Base-by-base conservation (phyloP, 192 early-diverging fungal genomes). In the Backusella circina region DNA sequence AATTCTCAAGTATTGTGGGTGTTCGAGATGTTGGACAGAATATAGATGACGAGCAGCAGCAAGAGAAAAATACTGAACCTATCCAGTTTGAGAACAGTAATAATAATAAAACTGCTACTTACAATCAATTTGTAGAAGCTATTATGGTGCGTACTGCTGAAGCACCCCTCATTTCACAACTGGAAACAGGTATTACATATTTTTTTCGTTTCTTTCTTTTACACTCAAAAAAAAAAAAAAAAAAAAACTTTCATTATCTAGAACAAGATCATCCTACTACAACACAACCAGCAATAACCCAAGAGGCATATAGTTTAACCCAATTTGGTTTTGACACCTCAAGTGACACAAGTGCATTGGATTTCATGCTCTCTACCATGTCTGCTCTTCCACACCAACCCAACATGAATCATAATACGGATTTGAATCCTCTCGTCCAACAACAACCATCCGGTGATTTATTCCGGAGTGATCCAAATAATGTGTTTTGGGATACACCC, bases 271-370 rank as follows among this genome's bases (percentile, higher is more conserved):
- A 57, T 12, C 9, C 54, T 3, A 12, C 13, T 2, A 23, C 54
- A 26, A 28, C 10, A 3, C 23, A 61, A 26, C 54, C 54, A 61
- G n/a, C 54, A 10, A 61, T 61, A 12, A 61, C 18, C 12, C 54
- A 61, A 28, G 54, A 61, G 7, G 54, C 54, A 61, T 61, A 28
- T 3, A 61, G 54, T 61, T 61, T 61, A 61, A 26, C 54, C 1
- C 54, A 61, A 61, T 61, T 61, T 61, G 54, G 54, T 61, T 61
- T 61, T 61, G 54, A 61, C n/a, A 61, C 54, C 2, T 26, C 54
- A 26, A 61, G 54, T 30, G 54, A 61, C n/a, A 23, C 54, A 61
- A 61, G 54, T 4, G 54, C 54, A 61, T 3, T 61, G 12, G 54
- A 61, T 61, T 61, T 61, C n/a, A 61, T 61, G 54, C 26, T 61